Base-by-base conservation (phyloP, 257 asterid genomes). In the Jacaranda copaia region DNA sequence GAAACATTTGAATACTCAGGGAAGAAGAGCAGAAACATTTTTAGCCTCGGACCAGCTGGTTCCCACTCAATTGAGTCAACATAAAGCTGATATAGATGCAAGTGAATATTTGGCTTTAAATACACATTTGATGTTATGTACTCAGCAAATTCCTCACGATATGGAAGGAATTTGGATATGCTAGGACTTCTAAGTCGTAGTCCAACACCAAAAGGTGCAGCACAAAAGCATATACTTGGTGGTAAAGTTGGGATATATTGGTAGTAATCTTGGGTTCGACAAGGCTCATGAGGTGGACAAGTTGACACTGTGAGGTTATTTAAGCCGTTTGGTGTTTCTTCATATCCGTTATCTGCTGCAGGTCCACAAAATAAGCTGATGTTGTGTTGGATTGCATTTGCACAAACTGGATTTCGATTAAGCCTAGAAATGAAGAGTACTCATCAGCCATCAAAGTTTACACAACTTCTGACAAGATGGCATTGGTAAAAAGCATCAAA, bases 171-270 rank as follows among this genome's bases (percentile, higher is more conserved):
- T 15, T 72, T 42, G 20, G 85, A 82, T 52, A 88, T 79, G 78
- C 90, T 86, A 6, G 90, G 90, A 73, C 92, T 88, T 81, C 92
- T 82, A 25, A 88, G 84, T 8, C 84, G 77, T 2, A 88, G 11
- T 36, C 81, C 90, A 42, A 88, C 80, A 25, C 90, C 90, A 56
- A 88, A 88, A 57, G 92, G 92, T 36, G 87, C 88, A 0, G 88
- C 89, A 74, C 90, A 88, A 49, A 82, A 53, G 85, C 92, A 88
- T 12, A 40, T 19, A 70, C 69, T 59, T 0, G 80, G 87, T 25
- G 32, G 1, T 71, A 88, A 59, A 72, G 86, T 55, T 45, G 89
- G 90, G 70, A 83, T 78, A 59, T 81, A 78, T 74, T 71, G 52
- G 8, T 40, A 86, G 81, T 52, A 2, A 15, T 39, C 5, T 1